A percentile compares a stretch with the other conserved stretches of the same genome.
Evolutionary conservation across 2,329 filamentous ascomycete species (phyloP).

Genomic region (Neofusicoccum umdonicola): DNA sequence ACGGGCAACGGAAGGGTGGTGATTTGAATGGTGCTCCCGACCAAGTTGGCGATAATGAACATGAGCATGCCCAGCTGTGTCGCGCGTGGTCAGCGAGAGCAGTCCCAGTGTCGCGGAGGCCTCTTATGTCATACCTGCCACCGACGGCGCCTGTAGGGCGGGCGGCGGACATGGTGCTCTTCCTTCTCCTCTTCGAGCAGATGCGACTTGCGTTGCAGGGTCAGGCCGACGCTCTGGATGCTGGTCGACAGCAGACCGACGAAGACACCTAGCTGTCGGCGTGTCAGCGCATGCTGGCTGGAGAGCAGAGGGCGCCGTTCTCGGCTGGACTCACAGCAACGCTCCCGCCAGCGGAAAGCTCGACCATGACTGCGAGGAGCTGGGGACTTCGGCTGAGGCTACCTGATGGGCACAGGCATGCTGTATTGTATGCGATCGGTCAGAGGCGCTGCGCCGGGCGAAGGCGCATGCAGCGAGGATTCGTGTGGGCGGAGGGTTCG

Average conservation of each 20-base stretch:
- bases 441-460: conserved; percentile 8
- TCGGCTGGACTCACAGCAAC: conserved; percentile 36
- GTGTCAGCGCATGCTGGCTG: not conserved
- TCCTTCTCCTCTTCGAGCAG: conserved; percentile 95
- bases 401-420: conserved; percentile 33
- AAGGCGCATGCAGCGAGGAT: conserved; percentile 14
- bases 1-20: conserved; percentile 92
- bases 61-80: conserved; percentile 80
- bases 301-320: not conserved
- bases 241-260: conserved; percentile 92
- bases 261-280: conserved; percentile 75
- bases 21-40: conserved; percentile 96
- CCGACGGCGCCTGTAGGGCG: conserved; percentile 82
- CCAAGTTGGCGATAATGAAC: conserved; percentile 90
- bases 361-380: conserved; percentile 31
- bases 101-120: not conserved
- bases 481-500: not conserved
- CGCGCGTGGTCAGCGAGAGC: conserved; percentile 20
- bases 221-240: conserved; percentile 90
- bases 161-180: conserved; percentile 71
- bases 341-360: conserved; percentile 42
- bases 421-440: conserved; percentile 18
- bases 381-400: conserved; percentile 22
- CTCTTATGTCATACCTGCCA: conserved; percentile 67
- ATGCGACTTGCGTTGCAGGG: conserved; percentile 95